A percentile compares a stretch with the other conserved stretches of the same genome.
phyloP scores from a whole-genome alignment of 106 monocot genomes.

The Vanilla planifolia region DNA sequence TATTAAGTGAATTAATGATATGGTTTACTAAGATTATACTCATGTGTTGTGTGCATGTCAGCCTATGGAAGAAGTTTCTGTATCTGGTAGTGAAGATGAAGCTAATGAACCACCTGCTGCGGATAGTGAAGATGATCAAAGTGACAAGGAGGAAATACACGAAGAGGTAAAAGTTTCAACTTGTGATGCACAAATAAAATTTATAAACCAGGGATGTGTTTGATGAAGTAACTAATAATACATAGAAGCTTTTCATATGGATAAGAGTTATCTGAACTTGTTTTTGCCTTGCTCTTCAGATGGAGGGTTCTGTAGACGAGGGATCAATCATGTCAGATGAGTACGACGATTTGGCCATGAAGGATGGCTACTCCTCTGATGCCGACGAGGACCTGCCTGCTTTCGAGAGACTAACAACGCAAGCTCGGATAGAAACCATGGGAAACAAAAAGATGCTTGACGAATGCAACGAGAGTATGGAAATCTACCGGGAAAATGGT shows the following conservation, averaged over 20 bases:
- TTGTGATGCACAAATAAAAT: not conserved
- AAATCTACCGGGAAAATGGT: not conserved
- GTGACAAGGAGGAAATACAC: no score
- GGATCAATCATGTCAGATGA: constrained; percentile 9
- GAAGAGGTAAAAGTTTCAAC: constrained; percentile 42
- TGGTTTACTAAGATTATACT: no score
- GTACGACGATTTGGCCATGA: constrained; percentile 10
- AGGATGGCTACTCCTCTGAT: constrained; percentile 6
- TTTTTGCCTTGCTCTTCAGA: constrained; percentile 2
- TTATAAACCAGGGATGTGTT: not conserved
- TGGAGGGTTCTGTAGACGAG: constrained; percentile 14
- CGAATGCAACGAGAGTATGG: not conserved
- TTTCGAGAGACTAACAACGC: no score
- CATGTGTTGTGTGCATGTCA: no score
- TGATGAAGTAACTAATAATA: no score
- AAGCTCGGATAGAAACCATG: not conserved
- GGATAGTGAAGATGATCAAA: no score
- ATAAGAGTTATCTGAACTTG: no score
- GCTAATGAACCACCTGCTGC: no score
- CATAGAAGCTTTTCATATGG: no score
- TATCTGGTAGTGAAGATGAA: constrained; percentile 52
- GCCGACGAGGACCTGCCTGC: not conserved
- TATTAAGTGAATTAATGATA: no score
- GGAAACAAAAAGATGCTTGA: not conserved
- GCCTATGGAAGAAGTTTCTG: constrained; percentile 48